Evolutionary conservation across 2,329 filamentous ascomycete genomes (phyloP), one percentile per base, ranked within the genome.

Genomic region (Trichoderma koningiopsis): DNA sequence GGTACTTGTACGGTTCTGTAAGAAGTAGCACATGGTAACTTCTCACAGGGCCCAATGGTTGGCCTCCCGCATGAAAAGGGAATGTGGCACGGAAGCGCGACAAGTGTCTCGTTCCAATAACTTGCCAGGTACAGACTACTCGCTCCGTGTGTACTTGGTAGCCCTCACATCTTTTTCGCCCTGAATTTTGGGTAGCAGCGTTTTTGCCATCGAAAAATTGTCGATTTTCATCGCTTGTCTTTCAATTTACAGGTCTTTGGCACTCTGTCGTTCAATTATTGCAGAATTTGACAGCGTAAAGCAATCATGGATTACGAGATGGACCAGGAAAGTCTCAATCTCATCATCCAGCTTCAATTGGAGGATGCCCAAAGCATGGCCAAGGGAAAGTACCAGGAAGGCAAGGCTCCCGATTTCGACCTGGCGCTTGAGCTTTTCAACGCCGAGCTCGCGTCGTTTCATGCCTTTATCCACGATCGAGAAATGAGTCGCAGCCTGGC

Each of bases 281-380:
- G 40, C 40, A n/a, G 19, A n/a, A 8, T 10, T 7, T 8, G 40
- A n/a, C 40, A n/a, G 16, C 16, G 19, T 47, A 4, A 7, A 13
- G 7, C 40, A 5, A 58, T 43, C 27, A 63, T 66, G 55, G 19
- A 55, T 24, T 11, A 52, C 43, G 68, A 55, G 24, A 43, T 68
- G 5, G 68, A 70, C 43, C 68, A 70, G 13, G 71, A n/a, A 37
- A 73, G 70, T 6, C 71, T 74, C 1, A 43, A 68, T 22, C 47
- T 75, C 33, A 63, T 72, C 29, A 49, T 75, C 24, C 59, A 73
- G 52, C 71, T 74, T 13, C 71, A 75, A 40, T 62, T 72, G n/a
- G 66, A 72, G 29, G 73, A 74, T 47, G 63, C 68, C 1, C 56
- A 67, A 10, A 49, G 29, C 31, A 53, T 73, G 27, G 22, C 22